A percentile compares a stretch with the other conserved stretches of the same genome.
Conservation (phyloP, 352 stramenopile species). For the Saprolegnia diclina region DNA sequence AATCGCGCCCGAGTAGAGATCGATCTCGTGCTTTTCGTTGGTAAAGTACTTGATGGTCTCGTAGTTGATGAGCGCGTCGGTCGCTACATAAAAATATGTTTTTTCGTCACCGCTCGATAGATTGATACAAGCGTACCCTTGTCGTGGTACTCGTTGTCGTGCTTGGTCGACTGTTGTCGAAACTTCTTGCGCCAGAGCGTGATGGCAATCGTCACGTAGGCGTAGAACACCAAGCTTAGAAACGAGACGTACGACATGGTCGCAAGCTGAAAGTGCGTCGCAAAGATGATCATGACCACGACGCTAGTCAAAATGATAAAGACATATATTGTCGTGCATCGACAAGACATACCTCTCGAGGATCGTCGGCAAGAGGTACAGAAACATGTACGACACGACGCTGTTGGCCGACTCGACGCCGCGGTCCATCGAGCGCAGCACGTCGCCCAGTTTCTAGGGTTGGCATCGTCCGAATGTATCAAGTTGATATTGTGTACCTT, state of each 20-base stretch:
- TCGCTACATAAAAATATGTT: slow-evolving; percentile 42
- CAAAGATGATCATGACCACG: slow-evolving; percentile 91
- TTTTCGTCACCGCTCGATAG: background rate
- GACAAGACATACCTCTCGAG: slow-evolving; percentile 71
- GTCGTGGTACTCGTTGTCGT: slow-evolving; percentile 98
- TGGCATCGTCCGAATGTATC: background rate
- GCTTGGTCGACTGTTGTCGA: slow-evolving; percentile 87
- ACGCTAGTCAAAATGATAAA: slow-evolving; percentile 49
- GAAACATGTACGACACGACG: slow-evolving; percentile 96
- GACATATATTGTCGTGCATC: slow-evolving; percentile 32
- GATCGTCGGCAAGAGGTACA: slow-evolving; percentile 94
- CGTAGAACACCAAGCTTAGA: slow-evolving; percentile 93
- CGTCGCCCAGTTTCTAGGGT: slow-evolving; percentile 89
- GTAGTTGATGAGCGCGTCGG: slow-evolving; percentile 96
- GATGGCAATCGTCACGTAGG: slow-evolving; percentile 93
- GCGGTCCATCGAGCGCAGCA: slow-evolving; percentile 91
- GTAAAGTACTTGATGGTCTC: slow-evolving; percentile 98
- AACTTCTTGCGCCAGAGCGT: slow-evolving; percentile 98
- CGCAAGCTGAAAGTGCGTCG: slow-evolving; percentile 90
- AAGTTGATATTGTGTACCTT: slow-evolving; percentile 50
- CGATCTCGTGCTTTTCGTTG: slow-evolving; percentile 90
- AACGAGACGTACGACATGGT: slow-evolving; percentile 91
- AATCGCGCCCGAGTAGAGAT: slow-evolving; percentile 89
- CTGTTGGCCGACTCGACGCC: slow-evolving; percentile 90
- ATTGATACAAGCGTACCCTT: slow-evolving; percentile 34